Conservation (phyloP, 1,139 yeast genomes). For the Taphrina confusa region DNA sequence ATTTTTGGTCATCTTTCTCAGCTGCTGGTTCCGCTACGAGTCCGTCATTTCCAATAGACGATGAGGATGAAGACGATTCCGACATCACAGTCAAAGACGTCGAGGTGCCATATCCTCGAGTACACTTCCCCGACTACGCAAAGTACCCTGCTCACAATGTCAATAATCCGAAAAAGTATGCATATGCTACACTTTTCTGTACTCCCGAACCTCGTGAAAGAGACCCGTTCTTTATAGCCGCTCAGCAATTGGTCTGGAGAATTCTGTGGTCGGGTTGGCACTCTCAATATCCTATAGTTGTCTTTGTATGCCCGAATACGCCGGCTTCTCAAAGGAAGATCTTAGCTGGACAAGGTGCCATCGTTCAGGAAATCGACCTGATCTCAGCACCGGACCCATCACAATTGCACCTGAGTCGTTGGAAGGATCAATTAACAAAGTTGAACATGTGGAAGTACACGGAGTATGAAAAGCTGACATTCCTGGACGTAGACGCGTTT, state of each 20-base stretch:
- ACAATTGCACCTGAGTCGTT: constrained; percentile 5
- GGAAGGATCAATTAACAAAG: constrained; percentile 41
- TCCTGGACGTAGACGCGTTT: constrained; percentile 79
- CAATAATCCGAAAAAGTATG: background rate
- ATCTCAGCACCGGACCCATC: constrained; percentile 6
- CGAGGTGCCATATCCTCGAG: constrained; percentile 18
- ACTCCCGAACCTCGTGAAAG: constrained; percentile 15
- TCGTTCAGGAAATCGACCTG: constrained; percentile 10
- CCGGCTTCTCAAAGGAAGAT: constrained; percentile 5
- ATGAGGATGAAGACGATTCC: too few relatives aligned
- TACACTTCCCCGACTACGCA: constrained; percentile 8
- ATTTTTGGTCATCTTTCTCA: background rate
- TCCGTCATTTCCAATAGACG: too few relatives aligned
- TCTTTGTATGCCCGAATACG: constrained; percentile 24
- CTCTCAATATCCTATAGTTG: constrained; percentile 11
- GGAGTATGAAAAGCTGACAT: constrained; percentile 64
- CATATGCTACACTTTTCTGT: constrained; percentile 21
- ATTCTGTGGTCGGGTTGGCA: constrained; percentile 24
- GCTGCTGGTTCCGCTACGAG: background rate
- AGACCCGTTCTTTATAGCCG: constrained; percentile 19
- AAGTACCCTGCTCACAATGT: constrained; percentile 11
- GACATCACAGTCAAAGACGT: too few relatives aligned
- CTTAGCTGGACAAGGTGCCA: constrained; percentile 20
- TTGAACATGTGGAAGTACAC: constrained; percentile 59
- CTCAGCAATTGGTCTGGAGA: constrained; percentile 19